Conservation (phyloP, 1,284 basidiomycete species). For the Thelephora terrestris region DNA sequence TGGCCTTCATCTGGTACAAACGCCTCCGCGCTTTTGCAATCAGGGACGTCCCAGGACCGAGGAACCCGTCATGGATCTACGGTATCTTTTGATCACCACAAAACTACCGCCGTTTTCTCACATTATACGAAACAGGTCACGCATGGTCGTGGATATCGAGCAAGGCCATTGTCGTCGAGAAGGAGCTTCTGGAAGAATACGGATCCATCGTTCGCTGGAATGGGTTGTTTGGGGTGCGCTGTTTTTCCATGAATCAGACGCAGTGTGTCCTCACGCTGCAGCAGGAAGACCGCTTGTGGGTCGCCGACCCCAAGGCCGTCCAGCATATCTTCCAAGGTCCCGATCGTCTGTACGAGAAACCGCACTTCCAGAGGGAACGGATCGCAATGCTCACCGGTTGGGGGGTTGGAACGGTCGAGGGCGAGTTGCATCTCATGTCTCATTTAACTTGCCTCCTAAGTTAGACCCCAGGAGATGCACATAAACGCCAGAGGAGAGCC, state of each 20-base stretch:
- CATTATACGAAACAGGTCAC: too few relatives aligned
- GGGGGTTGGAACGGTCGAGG: constrained; percentile 30
- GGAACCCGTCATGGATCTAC: too few relatives aligned
- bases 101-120: too few relatives aligned
- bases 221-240: not conserved
- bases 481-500: constrained; percentile 33
- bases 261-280: not conserved
- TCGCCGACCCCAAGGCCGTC: constrained; percentile 32
- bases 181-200: not conserved
- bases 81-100: too few relatives aligned
- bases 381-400: constrained; percentile 22
- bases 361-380: constrained; percentile 21
- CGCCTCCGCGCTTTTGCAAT: too few relatives aligned
- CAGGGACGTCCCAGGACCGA: too few relatives aligned
- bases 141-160: too few relatives aligned
- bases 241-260: not conserved
- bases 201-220: not conserved
- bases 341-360: constrained; percentile 30
- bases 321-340: constrained; percentile 31
- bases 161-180: too few relatives aligned
- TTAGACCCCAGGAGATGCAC: constrained; percentile 26
- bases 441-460: not conserved
- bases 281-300: constrained; percentile 23
- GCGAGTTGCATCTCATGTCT: constrained; percentile 18
- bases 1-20: too few relatives aligned